A percentile compares a stretch with the other conserved stretches of the same genome.
These are phyloP conservation scores for Elsinoe arachidis DNA, from an alignment of 2,329 filamentous ascomycete species.

Conservation along the genomic window DNA sequence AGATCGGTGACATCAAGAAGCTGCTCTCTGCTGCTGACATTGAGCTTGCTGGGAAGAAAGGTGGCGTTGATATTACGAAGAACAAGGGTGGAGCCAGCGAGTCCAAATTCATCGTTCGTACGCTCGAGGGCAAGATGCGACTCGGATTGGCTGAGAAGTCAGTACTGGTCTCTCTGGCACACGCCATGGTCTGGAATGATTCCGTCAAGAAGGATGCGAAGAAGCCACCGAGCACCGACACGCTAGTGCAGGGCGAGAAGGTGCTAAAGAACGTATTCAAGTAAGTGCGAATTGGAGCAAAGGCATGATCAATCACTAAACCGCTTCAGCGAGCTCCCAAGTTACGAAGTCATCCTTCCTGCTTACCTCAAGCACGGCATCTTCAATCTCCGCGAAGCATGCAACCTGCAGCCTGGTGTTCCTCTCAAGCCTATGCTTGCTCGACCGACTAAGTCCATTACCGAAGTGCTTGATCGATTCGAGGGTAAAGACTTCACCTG, in stretches of 20 bases:
- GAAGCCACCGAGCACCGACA: slow-evolving; percentile 61
- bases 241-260: slow-evolving; percentile 74
- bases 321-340: slow-evolving; percentile 69
- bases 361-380: slow-evolving; percentile 82
- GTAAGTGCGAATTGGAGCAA: slow-evolving; percentile 35
- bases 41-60: slow-evolving; percentile 49
- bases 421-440: slow-evolving; percentile 98
- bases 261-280: slow-evolving; percentile 70
- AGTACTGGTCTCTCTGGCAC: slow-evolving; percentile 78
- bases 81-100: slow-evolving; percentile 92
- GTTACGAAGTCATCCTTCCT: slow-evolving; percentile 90
- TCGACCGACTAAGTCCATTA: slow-evolving; percentile 96
- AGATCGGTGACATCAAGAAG: slow-evolving; percentile 94
- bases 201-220: slow-evolving; percentile 53
- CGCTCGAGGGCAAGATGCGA: slow-evolving; percentile 87
- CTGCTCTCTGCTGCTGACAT: slow-evolving; percentile 84
- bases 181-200: slow-evolving; percentile 81
- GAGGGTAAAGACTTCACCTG: slow-evolving; percentile 94
- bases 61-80: slow-evolving; percentile 68
- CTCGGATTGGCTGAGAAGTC: slow-evolving; percentile 88
- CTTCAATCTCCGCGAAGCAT: slow-evolving; percentile 68
- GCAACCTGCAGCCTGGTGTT: slow-evolving; percentile 86
- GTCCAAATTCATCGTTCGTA: slow-evolving; percentile 86
- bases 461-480: slow-evolving; percentile 92
- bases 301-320: background rate